Evolutionary conservation across 2,329 filamentous ascomycete species (phyloP), one percentile per base, ranked within the genome.

Genomic region (Sporothrix brasiliensis): DNA sequence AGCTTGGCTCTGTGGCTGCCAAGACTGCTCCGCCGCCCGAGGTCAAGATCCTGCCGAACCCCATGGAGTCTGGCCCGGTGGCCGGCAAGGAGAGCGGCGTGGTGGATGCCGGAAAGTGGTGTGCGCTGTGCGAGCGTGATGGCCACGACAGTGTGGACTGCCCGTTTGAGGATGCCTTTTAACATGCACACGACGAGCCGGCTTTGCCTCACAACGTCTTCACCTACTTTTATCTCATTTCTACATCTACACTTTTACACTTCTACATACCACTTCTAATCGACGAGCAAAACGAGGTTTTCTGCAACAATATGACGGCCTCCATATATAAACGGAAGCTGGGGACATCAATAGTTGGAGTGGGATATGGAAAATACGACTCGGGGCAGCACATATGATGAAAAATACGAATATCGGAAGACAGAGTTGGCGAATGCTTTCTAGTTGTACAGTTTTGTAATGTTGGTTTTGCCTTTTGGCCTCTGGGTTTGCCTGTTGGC

Each of bases 131-230:
- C 79, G 95, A 99, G 83, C 89, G 92, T 73, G 95, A 99, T 77
- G 95, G 95, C 16, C 95, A 99, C 79, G 92, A 97, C 80, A 97
- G 94, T 77, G 94, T 97, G 72, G 93, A 96, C 79, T 97, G 94
- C 80, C 93, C 94, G 14, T 91, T 97, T 80, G 94, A 97, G 81
- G 93, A 96, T 79, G 89, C 88, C 41, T 91, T 90, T 74, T 90
- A 82, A 70, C 56, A 4, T 13, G 21, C 24, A 2, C 11, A 14
- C 44, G 24, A 16, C 41, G 10, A 14, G 21, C 3, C n/a, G 11
- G 9, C 16, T 30, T 30, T 47, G 24, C 14, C 39, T 34, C 30
- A 30, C 41, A 14, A 44, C 11, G 13, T 21, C 47, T 21, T 61
- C 13, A 9, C 44, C 16, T 16, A n/a, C n/a, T 34, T n/a, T 21